Evolutionary conservation across 768 basidiomycete species (phyloP).

Genomic region (Rhodosporidiobolus odoratus): DNA sequence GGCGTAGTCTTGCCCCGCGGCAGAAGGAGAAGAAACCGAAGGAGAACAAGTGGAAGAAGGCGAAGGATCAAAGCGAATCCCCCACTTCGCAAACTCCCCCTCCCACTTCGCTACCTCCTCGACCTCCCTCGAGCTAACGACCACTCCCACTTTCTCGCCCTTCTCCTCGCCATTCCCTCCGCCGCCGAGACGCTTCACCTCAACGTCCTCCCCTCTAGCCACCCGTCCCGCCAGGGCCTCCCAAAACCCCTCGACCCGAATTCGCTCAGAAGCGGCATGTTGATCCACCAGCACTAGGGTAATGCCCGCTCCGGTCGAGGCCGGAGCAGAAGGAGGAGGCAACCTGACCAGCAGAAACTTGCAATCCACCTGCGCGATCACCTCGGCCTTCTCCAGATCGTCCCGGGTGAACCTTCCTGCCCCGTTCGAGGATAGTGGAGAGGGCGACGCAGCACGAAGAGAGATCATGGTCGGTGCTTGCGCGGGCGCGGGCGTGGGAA

Average conservation of each 20-base stretch:
- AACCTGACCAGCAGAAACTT: slow-evolving; percentile 65
- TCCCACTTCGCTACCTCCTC: slow-evolving; percentile 52
- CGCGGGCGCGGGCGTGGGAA: not conserved
- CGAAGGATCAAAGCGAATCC: not conserved
- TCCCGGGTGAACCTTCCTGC: slow-evolving; percentile 49
- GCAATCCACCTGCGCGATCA: slow-evolving; percentile 78
- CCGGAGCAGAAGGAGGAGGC: slow-evolving; percentile 46
- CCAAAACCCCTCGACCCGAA: slow-evolving; percentile 80
- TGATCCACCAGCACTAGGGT: slow-evolving; percentile 82
- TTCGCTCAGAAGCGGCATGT: slow-evolving; percentile 95
- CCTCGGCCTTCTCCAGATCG: slow-evolving; percentile 55
- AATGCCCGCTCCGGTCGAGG: not conserved
- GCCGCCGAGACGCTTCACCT: slow-evolving; percentile 53
- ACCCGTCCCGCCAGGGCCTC: slow-evolving; percentile 51
- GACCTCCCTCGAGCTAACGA: slow-evolving; percentile 60
- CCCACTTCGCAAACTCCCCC: slow-evolving; percentile 42
- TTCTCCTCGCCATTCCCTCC: slow-evolving; percentile 48
- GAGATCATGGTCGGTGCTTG: not conserved
- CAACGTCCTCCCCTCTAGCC: slow-evolving; percentile 49
- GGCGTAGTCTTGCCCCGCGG: slow-evolving; percentile 50
- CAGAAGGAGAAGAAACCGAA: too few relatives aligned
- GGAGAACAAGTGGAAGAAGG: too few relatives aligned
- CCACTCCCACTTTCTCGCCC: not conserved
- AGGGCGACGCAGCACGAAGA: not conserved
- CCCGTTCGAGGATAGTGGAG: not conserved